Conservation (phyloP, 371 early-diverging fungal genomes). For the Rhizopus delemar region DNA sequence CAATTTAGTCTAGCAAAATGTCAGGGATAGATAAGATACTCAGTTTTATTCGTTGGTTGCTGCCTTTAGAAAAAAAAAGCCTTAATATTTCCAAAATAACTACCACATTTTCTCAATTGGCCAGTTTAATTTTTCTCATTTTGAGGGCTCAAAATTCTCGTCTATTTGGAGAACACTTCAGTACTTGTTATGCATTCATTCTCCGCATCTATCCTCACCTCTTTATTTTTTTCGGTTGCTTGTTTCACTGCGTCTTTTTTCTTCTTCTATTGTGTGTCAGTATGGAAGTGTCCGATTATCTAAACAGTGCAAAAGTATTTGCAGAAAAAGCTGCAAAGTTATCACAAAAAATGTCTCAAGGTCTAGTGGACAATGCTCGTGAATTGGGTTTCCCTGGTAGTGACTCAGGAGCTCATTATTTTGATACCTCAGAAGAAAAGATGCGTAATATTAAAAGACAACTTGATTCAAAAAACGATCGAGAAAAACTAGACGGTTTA, state of each 20-base stretch:
- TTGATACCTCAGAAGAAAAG: constrained; percentile 85
- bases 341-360: constrained; percentile 82
- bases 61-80: no score
- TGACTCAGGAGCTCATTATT: constrained; percentile 73
- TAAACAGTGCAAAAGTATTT: constrained; percentile 72
- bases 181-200: not conserved
- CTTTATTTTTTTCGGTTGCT: not conserved
- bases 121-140: no score
- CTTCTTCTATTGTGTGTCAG: not conserved
- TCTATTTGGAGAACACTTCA: no score
- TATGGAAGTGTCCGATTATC: constrained; percentile 67
- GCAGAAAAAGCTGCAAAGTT: constrained; percentile 84
- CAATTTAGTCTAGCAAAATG: no score
- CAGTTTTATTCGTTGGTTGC: no score
- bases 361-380: constrained; percentile 82
- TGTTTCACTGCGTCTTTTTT: not conserved
- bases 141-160: no score
- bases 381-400: constrained; percentile 75
- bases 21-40: no score
- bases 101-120: no score
- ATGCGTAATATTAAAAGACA: constrained; percentile 74
- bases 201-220: not conserved
- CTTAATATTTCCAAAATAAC: no score
- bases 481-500: constrained; percentile 89
- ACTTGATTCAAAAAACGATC: constrained; percentile 83